A percentile compares a stretch with the other conserved stretches of the same genome.
These are phyloP conservation scores for Pleurotus djamor DNA, from an alignment of 768 basidiomycete species.

Conservation along the genomic window DNA sequence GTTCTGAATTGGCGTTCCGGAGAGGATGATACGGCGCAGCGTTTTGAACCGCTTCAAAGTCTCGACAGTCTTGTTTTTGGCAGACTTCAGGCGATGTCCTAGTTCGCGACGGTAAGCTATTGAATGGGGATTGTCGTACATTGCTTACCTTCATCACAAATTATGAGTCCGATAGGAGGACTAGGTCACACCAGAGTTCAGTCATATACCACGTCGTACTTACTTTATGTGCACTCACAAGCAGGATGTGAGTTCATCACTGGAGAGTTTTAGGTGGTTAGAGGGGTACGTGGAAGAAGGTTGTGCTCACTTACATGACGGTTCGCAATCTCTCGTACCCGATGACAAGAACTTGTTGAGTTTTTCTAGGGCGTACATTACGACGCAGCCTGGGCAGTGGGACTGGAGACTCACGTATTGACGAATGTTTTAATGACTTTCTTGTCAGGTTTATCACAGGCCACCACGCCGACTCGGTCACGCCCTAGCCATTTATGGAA, in stretches of 20 bases:
- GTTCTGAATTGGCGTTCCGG: constrained; percentile 98
- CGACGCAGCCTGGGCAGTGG: not conserved
- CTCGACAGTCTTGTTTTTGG: constrained; percentile 84
- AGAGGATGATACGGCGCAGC: constrained; percentile 80
- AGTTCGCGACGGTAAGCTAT: not conserved
- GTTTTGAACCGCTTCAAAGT: constrained; percentile 83
- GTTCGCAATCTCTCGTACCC: constrained; percentile 91
- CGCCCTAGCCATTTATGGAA: constrained; percentile 81
- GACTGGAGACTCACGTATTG: constrained; percentile 51
- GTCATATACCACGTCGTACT: too few relatives aligned
- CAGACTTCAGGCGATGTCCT: constrained; percentile 93
- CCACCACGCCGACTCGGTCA: constrained; percentile 44
- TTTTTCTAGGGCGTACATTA: constrained; percentile 40
- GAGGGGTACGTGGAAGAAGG: not conserved
- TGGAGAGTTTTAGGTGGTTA: constrained; percentile 17
- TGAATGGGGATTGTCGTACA: not conserved
- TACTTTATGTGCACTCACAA: constrained; percentile 36
- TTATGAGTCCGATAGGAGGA: constrained; percentile 88
- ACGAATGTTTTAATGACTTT: constrained; percentile 63
- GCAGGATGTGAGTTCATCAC: constrained; percentile 61
- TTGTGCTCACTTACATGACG: constrained; percentile 65
- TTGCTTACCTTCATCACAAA: constrained; percentile 87
- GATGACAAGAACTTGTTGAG: constrained; percentile 86
- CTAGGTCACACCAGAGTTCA: constrained; percentile 27
- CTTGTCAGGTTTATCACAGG: constrained; percentile 46